phyloP scores from a whole-genome alignment of 1,284 basidiomycete species.

The Naganishia albida region DNA sequence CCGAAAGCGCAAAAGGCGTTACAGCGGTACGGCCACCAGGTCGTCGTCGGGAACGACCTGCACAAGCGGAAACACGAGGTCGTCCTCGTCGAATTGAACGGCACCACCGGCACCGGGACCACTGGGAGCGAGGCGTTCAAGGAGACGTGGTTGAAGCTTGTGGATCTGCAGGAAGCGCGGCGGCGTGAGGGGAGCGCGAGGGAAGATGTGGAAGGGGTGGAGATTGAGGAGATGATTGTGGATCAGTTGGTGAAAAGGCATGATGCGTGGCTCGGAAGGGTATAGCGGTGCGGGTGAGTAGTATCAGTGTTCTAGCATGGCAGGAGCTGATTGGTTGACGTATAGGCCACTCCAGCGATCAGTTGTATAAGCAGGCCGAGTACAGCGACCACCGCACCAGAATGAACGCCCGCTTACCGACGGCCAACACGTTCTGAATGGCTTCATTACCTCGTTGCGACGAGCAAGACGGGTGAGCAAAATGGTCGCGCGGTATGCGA shows the following conservation, averaged over 20 bases:
- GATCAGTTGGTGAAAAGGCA: constrained; percentile 73
- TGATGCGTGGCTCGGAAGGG: constrained; percentile 62
- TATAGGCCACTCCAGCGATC: too few relatives aligned
- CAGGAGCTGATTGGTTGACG: too few relatives aligned
- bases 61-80: constrained; percentile 87
- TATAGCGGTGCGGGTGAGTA: not conserved
- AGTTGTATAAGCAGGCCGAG: too few relatives aligned
- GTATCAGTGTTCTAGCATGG: not conserved
- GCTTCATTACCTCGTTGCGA: too few relatives aligned
- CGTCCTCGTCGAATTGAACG: constrained; percentile 68
- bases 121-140: too few relatives aligned
- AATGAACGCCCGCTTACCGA: too few relatives aligned
- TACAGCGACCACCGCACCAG: too few relatives aligned
- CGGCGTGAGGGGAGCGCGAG: constrained; percentile 40
- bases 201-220: constrained; percentile 43
- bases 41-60: constrained; percentile 94
- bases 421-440: too few relatives aligned
- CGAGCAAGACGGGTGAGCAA: too few relatives aligned
- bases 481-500: too few relatives aligned
- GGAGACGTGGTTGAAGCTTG: constrained; percentile 75
- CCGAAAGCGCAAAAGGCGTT: constrained; percentile 88
- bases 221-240: constrained; percentile 93
- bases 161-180: constrained; percentile 60
- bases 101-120: too few relatives aligned
- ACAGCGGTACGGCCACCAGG: constrained; percentile 91